These are phyloP conservation scores for Auricularia auricula-judae DNA, from an alignment of 768 basidiomycete genomes.

Conservation along the genomic window DNA sequence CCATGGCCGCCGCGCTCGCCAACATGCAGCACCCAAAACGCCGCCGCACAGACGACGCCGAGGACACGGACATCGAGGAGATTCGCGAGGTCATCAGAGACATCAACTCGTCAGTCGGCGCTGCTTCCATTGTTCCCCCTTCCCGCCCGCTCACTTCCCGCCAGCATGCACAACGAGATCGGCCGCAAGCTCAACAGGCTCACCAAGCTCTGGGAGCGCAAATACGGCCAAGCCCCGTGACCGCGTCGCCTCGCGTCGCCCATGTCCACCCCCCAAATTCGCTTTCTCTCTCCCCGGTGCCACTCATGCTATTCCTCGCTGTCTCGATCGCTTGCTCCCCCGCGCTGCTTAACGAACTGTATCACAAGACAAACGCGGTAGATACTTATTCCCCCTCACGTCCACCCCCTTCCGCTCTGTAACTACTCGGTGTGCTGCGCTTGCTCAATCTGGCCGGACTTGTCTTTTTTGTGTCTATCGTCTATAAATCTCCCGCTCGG, in stretches of 20 bases:
- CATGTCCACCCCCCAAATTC: not conserved
- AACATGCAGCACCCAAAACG: not conserved
- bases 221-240: not conserved
- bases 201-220: not conserved
- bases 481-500: no score
- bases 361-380: not conserved
- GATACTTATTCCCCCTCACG: not conserved
- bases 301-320: not conserved
- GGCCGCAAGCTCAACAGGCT: not conserved
- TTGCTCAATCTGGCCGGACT: no score
- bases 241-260: not conserved
- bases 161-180: not conserved
- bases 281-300: not conserved
- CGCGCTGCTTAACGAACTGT: not conserved
- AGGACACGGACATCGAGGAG: not conserved
- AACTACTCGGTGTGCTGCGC: not conserved
- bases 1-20: not conserved
- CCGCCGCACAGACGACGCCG: not conserved
- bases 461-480: no score
- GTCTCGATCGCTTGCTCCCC: not conserved
- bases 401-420: not conserved
- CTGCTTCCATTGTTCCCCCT: not conserved
- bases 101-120: not conserved
- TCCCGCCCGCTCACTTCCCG: not conserved
- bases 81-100: not conserved